Evolutionary conservation across 2,329 filamentous ascomycete species (phyloP), one percentile per base, ranked within the genome.

Genomic region (Xylaria sp.): DNA sequence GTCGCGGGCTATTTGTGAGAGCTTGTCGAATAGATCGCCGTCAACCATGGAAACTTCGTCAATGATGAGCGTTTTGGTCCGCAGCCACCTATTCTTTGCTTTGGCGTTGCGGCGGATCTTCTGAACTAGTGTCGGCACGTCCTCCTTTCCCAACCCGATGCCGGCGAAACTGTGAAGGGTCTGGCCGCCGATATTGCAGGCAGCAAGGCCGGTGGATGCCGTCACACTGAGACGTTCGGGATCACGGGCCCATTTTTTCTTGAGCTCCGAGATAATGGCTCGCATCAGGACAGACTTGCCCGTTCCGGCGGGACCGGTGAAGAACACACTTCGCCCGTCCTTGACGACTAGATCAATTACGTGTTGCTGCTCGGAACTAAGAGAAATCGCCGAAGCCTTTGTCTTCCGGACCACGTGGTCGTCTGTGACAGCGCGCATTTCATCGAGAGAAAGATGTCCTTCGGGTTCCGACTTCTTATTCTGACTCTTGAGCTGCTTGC

Each of bases 31-130:
- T 0, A 99, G 84, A 38, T 97, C 94, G 0, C 93, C 96, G 74
- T 99, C 96, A 4, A 99, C 94, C 96, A 99, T 99, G 13, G 96
- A 98, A 3, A 99, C 90, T 77, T 99, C 96, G 79, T 99, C 96
- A 73, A 99, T 88, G 72, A 99, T 86, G 27, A 99, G 86, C 13
- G 93, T 89, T 75, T 94, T 97, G 0, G 94, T 97, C 63, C 89
- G 88, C 71, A 96, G 81, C 96, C 96, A 99, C 45, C 95, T 88
- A 70, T 89, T 91, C 77, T 92, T 95, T 25, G 94, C 93, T 77
- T 97, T 98, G 20, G 87, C 85, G 72, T 98, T 97, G 65, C 89
- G 88, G 73, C 92, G 91, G 73, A 99, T 93, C 84, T 97, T 99
- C 79, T 92, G 96, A 57, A 97, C 87, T 27, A 99, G 84, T 36